Evolutionary conservation across 2,329 filamentous ascomycete genomes (phyloP).

Genomic region (Pyrenophora tritici-repentis): DNA sequence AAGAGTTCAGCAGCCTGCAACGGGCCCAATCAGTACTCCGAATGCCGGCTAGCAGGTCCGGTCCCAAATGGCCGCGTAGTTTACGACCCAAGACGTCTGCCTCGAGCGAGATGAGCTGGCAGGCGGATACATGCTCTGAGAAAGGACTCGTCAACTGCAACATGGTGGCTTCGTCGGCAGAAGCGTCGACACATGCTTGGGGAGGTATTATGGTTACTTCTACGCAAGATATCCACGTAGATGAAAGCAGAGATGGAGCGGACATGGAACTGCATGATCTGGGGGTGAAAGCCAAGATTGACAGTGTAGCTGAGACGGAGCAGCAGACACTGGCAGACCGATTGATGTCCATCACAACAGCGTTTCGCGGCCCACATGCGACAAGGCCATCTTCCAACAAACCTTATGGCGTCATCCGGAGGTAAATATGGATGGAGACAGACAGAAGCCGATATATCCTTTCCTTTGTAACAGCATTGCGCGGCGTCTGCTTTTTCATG

Average conservation of each 20-base stretch:
- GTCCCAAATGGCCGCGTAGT: conserved; percentile 22
- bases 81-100: conserved; percentile 16
- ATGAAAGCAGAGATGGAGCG: conserved; percentile 27
- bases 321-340: conserved; percentile 50
- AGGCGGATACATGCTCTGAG: conserved; percentile 38
- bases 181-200: conserved; percentile 29
- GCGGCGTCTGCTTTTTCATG: background rate
- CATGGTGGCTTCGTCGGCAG: conserved; percentile 3
- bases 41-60: conserved; percentile 2
- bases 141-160: conserved; percentile 31
- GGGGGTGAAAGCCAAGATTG: conserved; percentile 39
- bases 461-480: background rate
- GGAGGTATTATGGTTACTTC: conserved; percentile 49
- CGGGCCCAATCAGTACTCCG: conserved; percentile 10
- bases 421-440: conserved; percentile 5
- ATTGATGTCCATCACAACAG: conserved; percentile 39
- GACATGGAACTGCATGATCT: conserved; percentile 40
- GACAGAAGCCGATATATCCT: background rate
- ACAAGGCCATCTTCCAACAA: conserved; percentile 9
- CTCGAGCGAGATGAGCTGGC: conserved; percentile 19
- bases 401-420: conserved; percentile 9
- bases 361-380: conserved; percentile 34
- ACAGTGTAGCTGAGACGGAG: conserved; percentile 44
- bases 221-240: conserved; percentile 41
- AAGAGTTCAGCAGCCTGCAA: conserved; percentile 52